phyloP scores from a whole-genome alignment of 306 rosid species.

The Prosopis cineraria region DNA sequence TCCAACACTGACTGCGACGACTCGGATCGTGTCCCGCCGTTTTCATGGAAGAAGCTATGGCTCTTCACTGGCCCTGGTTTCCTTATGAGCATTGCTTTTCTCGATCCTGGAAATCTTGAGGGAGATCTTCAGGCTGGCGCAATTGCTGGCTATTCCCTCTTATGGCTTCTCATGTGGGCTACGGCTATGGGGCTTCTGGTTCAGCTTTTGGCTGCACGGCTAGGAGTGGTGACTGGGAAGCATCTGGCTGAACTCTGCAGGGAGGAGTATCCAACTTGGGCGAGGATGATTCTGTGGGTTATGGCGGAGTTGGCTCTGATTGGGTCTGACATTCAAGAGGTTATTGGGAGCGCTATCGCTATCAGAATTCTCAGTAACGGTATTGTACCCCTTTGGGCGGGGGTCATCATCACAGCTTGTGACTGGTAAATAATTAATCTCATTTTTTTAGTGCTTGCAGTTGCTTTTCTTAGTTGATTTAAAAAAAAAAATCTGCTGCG shows the following conservation, averaged over 20 bases:
- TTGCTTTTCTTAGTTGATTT: not conserved
- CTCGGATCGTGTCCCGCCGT: slow-evolving; percentile 54
- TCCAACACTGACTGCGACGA: slow-evolving; percentile 16
- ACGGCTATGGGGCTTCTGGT: slow-evolving; percentile 87
- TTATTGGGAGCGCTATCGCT: slow-evolving; percentile 97
- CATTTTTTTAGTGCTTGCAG: not conserved
- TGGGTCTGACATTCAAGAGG: slow-evolving; percentile 97
- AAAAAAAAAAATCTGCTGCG: too few relatives aligned
- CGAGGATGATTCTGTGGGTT: slow-evolving; percentile 75
- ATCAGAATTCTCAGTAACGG: slow-evolving; percentile 80
- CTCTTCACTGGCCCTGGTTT: slow-evolving; percentile 94
- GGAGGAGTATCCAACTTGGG: slow-evolving; percentile 93
- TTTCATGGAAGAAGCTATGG: slow-evolving; percentile 98
- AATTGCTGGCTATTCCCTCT: slow-evolving; percentile 84
- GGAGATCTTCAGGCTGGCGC: slow-evolving; percentile 98
- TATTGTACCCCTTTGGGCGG: slow-evolving; percentile 85
- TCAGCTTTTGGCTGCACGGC: slow-evolving; percentile 86
- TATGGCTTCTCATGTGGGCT: slow-evolving; percentile 95
- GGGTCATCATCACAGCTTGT: slow-evolving; percentile 82
- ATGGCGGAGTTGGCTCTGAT: slow-evolving; percentile 94
- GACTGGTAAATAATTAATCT: slow-evolving; percentile 65
- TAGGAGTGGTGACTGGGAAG: slow-evolving; percentile 91
- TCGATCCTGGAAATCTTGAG: slow-evolving; percentile 93
- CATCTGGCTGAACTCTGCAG: slow-evolving; percentile 92
- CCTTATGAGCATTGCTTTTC: slow-evolving; percentile 92